Evolutionary conservation across 768 basidiomycete species (phyloP).

Genomic region (Lentinula raphanica): DNA sequence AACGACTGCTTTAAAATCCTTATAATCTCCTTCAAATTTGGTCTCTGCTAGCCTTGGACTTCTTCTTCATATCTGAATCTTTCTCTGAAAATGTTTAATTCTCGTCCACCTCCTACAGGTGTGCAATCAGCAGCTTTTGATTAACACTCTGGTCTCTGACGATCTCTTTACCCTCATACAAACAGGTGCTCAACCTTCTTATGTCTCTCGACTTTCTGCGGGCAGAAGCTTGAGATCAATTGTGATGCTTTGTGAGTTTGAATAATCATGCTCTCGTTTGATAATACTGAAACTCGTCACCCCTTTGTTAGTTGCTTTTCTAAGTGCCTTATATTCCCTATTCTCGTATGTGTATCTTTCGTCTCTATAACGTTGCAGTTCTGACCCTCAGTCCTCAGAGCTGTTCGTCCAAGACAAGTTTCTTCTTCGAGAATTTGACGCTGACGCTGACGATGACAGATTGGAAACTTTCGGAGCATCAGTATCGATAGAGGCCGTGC

Average conservation of each 20-base stretch:
- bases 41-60: background rate
- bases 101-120: conserved; percentile 28
- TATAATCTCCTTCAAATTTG: background rate
- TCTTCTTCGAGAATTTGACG: conserved; percentile 13
- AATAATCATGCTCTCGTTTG: background rate
- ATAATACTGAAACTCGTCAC: conserved; percentile 9
- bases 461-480: conserved; percentile 57
- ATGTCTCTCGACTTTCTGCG: conserved; percentile 54
- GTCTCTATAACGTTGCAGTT: background rate
- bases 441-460: conserved; percentile 33
- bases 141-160: no score
- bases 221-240: conserved; percentile 53
- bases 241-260: conserved; percentile 39
- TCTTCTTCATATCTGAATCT: background rate
- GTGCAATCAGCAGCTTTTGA: background rate
- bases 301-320: conserved; percentile 28
- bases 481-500: conserved; percentile 42
- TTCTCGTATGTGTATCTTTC: conserved; percentile 45
- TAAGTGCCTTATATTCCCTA: conserved; percentile 56
- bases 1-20: background rate
- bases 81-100: conserved; percentile 23
- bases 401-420: background rate
- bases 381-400: background rate
- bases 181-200: conserved; percentile 51
- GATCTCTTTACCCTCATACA: background rate